Base-by-base conservation (phyloP, 1,284 basidiomycete species). In the Cryptococcus jaspeensis region DNA sequence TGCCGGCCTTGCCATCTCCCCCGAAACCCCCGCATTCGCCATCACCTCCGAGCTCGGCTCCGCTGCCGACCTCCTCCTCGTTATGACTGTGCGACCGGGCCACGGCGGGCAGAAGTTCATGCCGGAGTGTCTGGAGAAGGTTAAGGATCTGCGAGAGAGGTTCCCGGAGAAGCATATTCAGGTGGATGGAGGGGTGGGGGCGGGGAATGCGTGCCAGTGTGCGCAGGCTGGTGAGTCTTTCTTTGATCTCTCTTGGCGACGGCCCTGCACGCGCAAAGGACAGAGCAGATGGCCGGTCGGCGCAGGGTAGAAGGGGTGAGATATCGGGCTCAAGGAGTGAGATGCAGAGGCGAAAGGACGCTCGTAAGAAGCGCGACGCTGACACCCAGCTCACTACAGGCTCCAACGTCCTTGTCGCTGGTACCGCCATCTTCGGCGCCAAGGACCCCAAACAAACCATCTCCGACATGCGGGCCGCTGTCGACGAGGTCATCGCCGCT, bases 331-430 rank as follows among this genome's bases (percentile, higher is more conserved):
- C 28, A 32, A 32, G 28, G 28, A 32, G 28, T 18, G 35, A 28
- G 18, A 32, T 13, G 45, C 6, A 28, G 23, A 22, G 12, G 32
- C 32, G 18, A 13, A 32, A 15, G 28, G 23, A 46, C 13, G 11
- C n/a, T 39, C 22, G 9, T 20, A 38, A n/a, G n/a, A n/a, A n/a
- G 32, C 37, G 7, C 45, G 20, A 22, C 12, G 40, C 40, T n/a
- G 7, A n/a, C n/a, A 42, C n/a, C 20, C 46, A 50, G 20, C 23
- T 8, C 11, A 12, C n/a, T 50, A 13, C 68, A 92, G 92, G 92
- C 40, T 91, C 92, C 74, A 99, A 99, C 73, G 93, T 99, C 62
- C 92, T 99, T 62, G 96, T 99, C 13, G 95, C 96, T 9, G 96
- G 96, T 18, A 98, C 93, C 8, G 94, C 96, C 13, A 89, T 99